Evolutionary conservation across 2,329 filamentous ascomycete species (phyloP).

Genomic region (Claviceps fusiformis): DNA sequence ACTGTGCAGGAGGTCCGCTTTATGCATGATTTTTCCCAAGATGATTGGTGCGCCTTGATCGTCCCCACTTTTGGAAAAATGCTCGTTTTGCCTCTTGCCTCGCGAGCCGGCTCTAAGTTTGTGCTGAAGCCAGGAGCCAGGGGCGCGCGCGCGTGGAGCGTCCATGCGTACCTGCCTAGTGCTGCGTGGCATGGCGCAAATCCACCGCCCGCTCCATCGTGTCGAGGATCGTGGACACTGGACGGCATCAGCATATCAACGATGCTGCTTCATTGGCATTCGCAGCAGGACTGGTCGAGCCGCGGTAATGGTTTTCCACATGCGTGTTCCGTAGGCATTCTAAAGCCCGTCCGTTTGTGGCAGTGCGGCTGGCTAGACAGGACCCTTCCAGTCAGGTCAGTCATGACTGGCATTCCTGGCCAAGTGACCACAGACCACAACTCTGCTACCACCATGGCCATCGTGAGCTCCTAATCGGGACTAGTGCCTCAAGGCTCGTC

Average conservation of each 20-base stretch:
- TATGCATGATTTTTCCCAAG: not conserved
- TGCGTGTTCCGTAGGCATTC: no score
- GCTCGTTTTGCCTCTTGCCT: not conserved
- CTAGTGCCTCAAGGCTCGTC: slow-evolving; percentile 11
- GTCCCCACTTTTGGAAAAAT: not conserved
- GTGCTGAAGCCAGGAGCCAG: not conserved
- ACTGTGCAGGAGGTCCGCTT: not conserved
- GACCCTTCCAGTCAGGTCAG: not conserved
- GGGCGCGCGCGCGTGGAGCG: not conserved
- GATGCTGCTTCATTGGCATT: no score
- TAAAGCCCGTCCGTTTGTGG: no score
- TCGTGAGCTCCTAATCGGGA: slow-evolving; percentile 3
- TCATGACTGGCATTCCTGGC: not conserved
- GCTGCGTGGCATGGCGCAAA: not conserved
- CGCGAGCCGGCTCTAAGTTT: not conserved
- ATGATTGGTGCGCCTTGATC: not conserved
- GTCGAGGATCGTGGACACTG: not conserved
- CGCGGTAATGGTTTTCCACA: no score
- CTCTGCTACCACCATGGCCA: no score
- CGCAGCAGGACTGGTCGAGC: no score
- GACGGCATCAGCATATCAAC: no score
- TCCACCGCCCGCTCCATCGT: not conserved
- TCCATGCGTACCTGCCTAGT: not conserved
- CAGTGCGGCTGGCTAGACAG: no score
- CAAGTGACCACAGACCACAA: not conserved